phyloP scores from a whole-genome alignment of 1,284 basidiomycete genomes.

The Ceratobasidium sp. region DNA sequence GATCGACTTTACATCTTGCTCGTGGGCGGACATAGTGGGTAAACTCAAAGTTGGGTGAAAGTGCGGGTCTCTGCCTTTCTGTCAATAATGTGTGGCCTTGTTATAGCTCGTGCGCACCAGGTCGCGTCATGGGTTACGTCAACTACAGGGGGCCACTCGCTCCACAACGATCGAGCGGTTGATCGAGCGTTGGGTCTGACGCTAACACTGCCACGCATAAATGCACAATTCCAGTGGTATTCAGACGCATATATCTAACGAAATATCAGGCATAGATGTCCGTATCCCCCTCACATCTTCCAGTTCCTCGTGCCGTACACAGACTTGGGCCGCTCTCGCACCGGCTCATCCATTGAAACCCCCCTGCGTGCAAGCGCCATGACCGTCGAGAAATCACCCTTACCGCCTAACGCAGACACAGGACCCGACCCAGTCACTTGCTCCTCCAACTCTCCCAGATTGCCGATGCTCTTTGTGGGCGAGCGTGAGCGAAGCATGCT shows the following conservation, averaged over 20 bases:
- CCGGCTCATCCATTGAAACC: constrained; percentile 36
- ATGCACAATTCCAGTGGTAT: constrained; percentile 20
- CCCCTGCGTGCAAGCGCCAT: constrained; percentile 35
- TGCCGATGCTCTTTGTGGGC: constrained; percentile 33
- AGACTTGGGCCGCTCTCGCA: constrained; percentile 64
- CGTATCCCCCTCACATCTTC: constrained; percentile 34
- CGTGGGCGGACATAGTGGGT: constrained; percentile 32
- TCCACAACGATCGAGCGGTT: constrained; percentile 29
- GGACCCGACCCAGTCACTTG: constrained; percentile 32
- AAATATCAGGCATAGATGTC: constrained; percentile 18
- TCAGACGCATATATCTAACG: constrained; percentile 3
- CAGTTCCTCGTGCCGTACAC: constrained; percentile 65
- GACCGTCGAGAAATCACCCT: constrained; percentile 17
- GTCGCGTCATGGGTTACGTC: constrained; percentile 11
- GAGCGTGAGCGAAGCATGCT: constrained; percentile 55
- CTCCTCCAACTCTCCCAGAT: constrained; percentile 27
- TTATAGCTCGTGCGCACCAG: constrained; percentile 21
- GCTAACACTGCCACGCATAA: constrained; percentile 5
- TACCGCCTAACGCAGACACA: constrained; percentile 12
- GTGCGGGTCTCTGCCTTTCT: background rate
- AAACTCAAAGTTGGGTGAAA: background rate
- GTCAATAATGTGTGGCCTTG: background rate
- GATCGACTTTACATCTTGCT: constrained; percentile 38
- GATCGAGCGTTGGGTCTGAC: constrained; percentile 15
- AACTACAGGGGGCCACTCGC: background rate